Evolutionary conservation across 2,329 filamentous ascomycete genomes (phyloP).

Genomic region (Aspergillus arachidicola): DNA sequence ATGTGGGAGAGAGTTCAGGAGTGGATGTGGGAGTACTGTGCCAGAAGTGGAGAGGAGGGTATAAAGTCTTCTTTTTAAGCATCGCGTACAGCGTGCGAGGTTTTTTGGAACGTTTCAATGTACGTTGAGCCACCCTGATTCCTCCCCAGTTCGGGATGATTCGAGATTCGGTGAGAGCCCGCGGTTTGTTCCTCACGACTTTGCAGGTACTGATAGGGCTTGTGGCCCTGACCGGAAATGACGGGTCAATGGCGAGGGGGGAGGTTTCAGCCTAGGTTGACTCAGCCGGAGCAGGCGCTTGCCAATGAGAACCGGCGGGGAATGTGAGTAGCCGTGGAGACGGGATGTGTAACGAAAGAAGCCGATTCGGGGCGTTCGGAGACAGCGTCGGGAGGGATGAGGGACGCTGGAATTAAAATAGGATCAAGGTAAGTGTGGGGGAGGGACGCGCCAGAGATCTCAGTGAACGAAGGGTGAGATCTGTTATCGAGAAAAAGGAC

Average conservation of each 20-base stretch:
- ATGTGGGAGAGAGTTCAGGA: constrained; percentile 47
- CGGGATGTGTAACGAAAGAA: constrained; percentile 11
- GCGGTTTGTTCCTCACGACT: not conserved
- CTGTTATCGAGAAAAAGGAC: constrained; percentile 14
- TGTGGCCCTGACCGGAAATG: not conserved
- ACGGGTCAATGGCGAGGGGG: not conserved
- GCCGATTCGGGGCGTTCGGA: constrained; percentile 9
- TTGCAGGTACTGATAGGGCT: not conserved
- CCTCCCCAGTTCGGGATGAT: constrained; percentile 13
- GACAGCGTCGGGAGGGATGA: constrained; percentile 1
- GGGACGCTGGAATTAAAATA: constrained; percentile 6
- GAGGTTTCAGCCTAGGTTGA: not conserved
- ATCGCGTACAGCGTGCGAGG: constrained; percentile 38
- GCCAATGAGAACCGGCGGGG: constrained; percentile 5
- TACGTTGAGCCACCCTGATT: constrained; percentile 18
- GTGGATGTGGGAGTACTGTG: constrained; percentile 46
- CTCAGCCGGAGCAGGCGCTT: not conserved
- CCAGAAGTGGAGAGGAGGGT: constrained; percentile 39
- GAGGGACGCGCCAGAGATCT: constrained; percentile 8
- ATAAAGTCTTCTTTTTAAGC: constrained; percentile 41
- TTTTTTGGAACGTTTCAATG: constrained; percentile 14
- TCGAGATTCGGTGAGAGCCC: constrained; percentile 2
- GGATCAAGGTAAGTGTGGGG: not conserved
- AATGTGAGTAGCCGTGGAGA: constrained; percentile 19
- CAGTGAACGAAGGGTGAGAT: constrained; percentile 17